Percentiles rank a stretch among this genome's conserved stretches.
These are phyloP conservation scores for Fragaria vesca DNA, from an alignment of 306 rosid genomes.

Conservation along the genomic window DNA sequence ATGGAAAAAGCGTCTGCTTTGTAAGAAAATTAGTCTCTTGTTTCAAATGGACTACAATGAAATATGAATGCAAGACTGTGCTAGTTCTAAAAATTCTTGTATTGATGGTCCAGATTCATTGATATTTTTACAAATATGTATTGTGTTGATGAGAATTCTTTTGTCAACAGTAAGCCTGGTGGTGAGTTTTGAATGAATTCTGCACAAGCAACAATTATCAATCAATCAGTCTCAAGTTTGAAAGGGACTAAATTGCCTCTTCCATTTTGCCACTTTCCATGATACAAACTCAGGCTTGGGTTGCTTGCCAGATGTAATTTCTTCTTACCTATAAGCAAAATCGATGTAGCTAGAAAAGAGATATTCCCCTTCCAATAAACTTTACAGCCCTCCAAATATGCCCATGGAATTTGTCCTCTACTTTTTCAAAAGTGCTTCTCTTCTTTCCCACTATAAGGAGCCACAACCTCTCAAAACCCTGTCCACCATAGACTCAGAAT, in stretches of 20 bases:
- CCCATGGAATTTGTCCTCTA: constrained; percentile 66
- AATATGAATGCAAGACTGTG: neutral
- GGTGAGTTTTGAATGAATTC: constrained; percentile 21
- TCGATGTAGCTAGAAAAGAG: constrained; percentile 34
- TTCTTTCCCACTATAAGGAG: constrained; percentile 52
- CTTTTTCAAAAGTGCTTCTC: constrained; percentile 24
- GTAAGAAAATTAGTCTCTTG: neutral
- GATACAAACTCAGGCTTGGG: constrained; percentile 25
- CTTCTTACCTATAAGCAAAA: constrained; percentile 27
- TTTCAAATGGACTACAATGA: neutral
- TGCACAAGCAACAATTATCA: constrained; percentile 25
- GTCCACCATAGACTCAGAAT: constrained; percentile 35
- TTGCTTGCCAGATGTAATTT: constrained; percentile 36
- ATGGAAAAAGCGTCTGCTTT: neutral
- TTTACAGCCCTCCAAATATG: constrained; percentile 69
- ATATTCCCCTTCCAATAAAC: constrained; percentile 51
- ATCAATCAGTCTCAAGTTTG: constrained; percentile 19
- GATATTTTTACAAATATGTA: neutral
- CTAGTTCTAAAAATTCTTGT: neutral
- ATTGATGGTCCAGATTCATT: neutral
- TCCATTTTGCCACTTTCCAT: constrained; percentile 35
- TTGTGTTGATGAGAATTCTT: neutral
- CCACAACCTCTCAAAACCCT: constrained; percentile 36
- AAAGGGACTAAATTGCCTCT: constrained; percentile 22
- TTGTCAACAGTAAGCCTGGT: constrained; percentile 9